A percentile compares a stretch with the other conserved stretches of the same genome.
phyloP scores from a whole-genome alignment of 2,329 filamentous ascomycete species.

The Ophiostoma pallidulum region DNA sequence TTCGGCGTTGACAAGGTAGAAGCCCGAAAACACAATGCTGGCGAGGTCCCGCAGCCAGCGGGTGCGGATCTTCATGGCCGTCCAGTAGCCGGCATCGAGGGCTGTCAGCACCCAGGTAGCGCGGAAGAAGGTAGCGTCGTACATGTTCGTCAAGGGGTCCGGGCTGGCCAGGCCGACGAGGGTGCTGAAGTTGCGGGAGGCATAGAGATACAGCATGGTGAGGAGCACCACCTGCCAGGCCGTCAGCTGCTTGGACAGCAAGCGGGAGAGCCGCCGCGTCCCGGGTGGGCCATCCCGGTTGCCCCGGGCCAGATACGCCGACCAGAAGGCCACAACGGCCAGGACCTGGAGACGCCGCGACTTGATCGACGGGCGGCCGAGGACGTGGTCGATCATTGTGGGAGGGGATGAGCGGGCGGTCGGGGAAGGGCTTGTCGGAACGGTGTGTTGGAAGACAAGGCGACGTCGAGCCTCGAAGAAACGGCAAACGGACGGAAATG shows the following conservation, averaged over 20 bases:
- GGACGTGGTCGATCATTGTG: slow-evolving; percentile 71
- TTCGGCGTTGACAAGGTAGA: slow-evolving; percentile 88
- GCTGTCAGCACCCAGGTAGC: slow-evolving; percentile 96
- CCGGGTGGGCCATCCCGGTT: slow-evolving; percentile 80
- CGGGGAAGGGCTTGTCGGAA: not conserved
- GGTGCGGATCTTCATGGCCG: slow-evolving; percentile 77
- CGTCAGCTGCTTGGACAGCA: slow-evolving; percentile 63
- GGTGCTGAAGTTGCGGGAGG: slow-evolving; percentile 87
- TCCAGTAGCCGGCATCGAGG: slow-evolving; percentile 95
- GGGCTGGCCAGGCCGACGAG: slow-evolving; percentile 84
- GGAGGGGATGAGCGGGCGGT: not conserved
- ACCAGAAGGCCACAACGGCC: slow-evolving; percentile 86
- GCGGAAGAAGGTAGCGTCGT: slow-evolving; percentile 84
- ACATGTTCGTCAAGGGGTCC: slow-evolving; percentile 89
- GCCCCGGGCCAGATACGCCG: slow-evolving; percentile 72
- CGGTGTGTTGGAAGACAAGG: not conserved
- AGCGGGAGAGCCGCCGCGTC: slow-evolving; percentile 59
- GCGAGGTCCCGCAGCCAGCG: slow-evolving; percentile 76
- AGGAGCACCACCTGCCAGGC: slow-evolving; percentile 83
- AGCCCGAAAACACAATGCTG: slow-evolving; percentile 74
- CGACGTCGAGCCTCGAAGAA: too few relatives aligned
- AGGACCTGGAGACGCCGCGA: slow-evolving; percentile 90
- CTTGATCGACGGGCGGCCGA: slow-evolving; percentile 82
- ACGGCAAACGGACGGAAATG: too few relatives aligned
- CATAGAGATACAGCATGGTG: slow-evolving; percentile 84